Percentiles rank a stretch among this genome's conserved stretches.
Evolutionary conservation across 2,329 filamentous ascomycete genomes (phyloP).

Genomic region (Phaeophleospora eucalypticola): DNA sequence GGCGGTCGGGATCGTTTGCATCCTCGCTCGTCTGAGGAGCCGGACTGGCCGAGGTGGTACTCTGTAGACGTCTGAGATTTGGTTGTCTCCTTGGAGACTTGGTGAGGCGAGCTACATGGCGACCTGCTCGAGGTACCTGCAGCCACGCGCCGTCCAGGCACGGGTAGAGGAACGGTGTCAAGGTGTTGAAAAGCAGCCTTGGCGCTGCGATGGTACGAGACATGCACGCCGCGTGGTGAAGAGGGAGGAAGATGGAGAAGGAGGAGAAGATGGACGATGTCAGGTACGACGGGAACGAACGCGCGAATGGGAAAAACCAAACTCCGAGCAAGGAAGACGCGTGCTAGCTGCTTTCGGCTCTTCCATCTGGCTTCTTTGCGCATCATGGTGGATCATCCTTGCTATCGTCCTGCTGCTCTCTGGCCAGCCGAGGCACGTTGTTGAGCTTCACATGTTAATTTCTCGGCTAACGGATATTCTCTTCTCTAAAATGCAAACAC

Average conservation of each 20-base stretch:
- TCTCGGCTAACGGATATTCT: background rate
- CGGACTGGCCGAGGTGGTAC: conserved; percentile 1
- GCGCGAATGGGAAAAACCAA: background rate
- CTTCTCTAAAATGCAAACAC: background rate
- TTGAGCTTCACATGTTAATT: background rate
- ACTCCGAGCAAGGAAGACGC: background rate
- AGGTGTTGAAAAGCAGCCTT: conserved; percentile 32
- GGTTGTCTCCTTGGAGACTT: conserved; percentile 19
- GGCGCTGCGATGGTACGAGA: conserved; percentile 7
- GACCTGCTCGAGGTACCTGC: conserved; percentile 2
- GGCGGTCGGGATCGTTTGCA: conserved; percentile 42
- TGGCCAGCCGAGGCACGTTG: background rate
- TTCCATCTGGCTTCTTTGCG: background rate
- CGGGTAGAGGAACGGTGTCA: conserved; percentile 46
- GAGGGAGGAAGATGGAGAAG: background rate
- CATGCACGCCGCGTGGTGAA: conserved; percentile 12
- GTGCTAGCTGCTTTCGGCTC: background rate
- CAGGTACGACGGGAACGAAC: background rate
- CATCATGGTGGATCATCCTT: background rate
- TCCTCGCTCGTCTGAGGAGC: conserved; percentile 8
- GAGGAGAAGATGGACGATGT: background rate
- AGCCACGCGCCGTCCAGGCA: conserved; percentile 31
- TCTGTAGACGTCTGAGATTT: background rate
- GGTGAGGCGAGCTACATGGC: conserved; percentile 17
- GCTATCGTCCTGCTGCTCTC: background rate